Conservation (phyloP, 768 basidiomycete genomes). For the Leccinellum rugosiceps region DNA sequence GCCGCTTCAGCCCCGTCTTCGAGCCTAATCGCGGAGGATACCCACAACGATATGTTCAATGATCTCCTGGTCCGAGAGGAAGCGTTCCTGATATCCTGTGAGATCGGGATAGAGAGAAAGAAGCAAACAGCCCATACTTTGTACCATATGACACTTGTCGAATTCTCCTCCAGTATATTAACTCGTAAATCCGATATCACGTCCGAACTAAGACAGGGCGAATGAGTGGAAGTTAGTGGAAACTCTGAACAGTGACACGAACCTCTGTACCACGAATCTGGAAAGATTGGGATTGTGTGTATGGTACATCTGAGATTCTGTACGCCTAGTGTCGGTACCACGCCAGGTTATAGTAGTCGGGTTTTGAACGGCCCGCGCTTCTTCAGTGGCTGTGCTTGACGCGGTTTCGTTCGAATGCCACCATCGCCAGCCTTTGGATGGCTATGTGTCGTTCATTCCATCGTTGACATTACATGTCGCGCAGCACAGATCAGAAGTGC, state of each 20-base stretch:
- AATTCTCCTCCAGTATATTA: conserved; percentile 56
- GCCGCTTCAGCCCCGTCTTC: not conserved
- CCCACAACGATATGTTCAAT: conserved; percentile 70
- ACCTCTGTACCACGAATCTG: conserved; percentile 34
- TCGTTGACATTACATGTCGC: conserved; percentile 58
- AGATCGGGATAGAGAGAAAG: conserved; percentile 1
- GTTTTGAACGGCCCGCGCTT: not conserved
- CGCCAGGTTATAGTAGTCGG: not conserved
- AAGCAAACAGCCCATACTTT: conserved; percentile 46
- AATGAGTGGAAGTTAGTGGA: not conserved
- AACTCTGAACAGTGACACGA: not conserved
- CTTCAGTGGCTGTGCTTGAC: conserved; percentile 12
- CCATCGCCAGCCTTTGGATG: conserved; percentile 69
- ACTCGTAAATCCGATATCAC: conserved; percentile 68
- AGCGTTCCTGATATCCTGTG: conserved; percentile 56
- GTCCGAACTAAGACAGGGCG: conserved; percentile 53
- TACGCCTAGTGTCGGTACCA: not conserved
- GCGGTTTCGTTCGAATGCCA: conserved; percentile 44
- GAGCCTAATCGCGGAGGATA: conserved; percentile 4
- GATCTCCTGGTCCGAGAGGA: conserved; percentile 70
- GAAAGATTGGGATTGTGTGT: conserved; percentile 28
- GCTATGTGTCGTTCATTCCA: conserved; percentile 62
- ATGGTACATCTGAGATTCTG: conserved; percentile 17
- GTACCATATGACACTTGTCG: conserved; percentile 64
- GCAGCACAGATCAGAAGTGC: conserved; percentile 57